Base-by-base conservation (phyloP, 257 asterid genomes). In the Solanum chiquidenum region DNA sequence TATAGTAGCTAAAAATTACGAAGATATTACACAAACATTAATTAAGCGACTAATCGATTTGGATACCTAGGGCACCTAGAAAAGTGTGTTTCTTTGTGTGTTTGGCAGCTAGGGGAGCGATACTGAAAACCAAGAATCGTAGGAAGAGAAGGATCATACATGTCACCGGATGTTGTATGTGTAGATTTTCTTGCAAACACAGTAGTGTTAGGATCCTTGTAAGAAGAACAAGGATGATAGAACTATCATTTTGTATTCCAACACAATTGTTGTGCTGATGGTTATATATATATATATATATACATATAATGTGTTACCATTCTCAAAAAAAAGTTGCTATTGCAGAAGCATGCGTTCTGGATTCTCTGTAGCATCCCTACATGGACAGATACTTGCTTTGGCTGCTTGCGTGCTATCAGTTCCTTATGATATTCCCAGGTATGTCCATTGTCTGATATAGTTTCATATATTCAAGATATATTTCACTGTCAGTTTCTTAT, bases 371-470 rank as follows among this genome's bases (percentile, higher is more conserved):
- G 98, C 98, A 79, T 93, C 96, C 31, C 79, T 96, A 83, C 99
- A 97, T 89, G 99, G 99, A 88, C 90, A 95, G 87, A 93, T 97
- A 91, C 98, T 97, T 89, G 96, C 99, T 89, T 92, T 97, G 92
- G 97, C 96, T 71, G 99, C 99, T 76, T 96, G 99, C 33, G 96
- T 97, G 49, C 92, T 97, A 66, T 97, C 99, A 37, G 97, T 94
- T 90, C 99, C 99, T 60, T 97, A 97, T 86, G 99, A 97, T 90
- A 96, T 97, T 97, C 99, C 99, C 87, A 94, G 99, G 99, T 95
- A 89, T 76, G 89, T 90, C 74, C 86, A 23, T 74, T 85, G 55
- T 89, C 86, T 55, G 12, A 55, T 86, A 85, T 85, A 82, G 84
- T 82, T 82, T 60, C 84, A 72, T 72, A 73, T n/a, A 49, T 86